Percentiles rank a stretch among this genome's conserved stretches.
phyloP scores from a whole-genome alignment of 805 yeast genomes.

The Yarrowia porcina region DNA sequence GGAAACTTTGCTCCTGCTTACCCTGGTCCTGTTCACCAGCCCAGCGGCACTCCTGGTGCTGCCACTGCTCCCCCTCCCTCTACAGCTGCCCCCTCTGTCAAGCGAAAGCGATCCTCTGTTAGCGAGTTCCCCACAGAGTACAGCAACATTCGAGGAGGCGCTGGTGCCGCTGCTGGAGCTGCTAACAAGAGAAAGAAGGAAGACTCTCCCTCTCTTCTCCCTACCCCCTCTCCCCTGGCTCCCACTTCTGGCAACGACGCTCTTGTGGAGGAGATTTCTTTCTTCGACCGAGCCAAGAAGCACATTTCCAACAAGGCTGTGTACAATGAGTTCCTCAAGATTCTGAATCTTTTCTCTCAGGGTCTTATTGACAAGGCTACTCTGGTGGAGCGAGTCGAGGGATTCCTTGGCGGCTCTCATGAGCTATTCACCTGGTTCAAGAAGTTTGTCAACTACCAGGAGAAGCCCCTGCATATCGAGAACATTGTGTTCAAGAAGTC shows the following conservation, averaged over 20 bases:
- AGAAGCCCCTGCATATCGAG: conserved; percentile 81
- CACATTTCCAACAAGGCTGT: conserved; percentile 83
- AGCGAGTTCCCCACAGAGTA: conserved; percentile 18
- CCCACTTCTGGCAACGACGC: conserved; percentile 53
- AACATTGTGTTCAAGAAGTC: conserved; percentile 85
- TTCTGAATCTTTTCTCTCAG: conserved; percentile 82
- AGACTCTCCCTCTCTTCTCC: conserved; percentile 62
- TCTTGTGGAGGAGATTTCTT: conserved; percentile 77
- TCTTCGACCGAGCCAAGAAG: conserved; percentile 89
- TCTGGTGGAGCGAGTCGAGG: conserved; percentile 77
- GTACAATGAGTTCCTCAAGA: conserved; percentile 87
- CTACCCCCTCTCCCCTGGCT: conserved; percentile 73
- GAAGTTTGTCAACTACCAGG: conserved; percentile 83
- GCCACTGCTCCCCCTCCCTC: neutral
- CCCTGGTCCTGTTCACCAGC: conserved; percentile 11
- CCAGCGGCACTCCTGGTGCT: neutral
- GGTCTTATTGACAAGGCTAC: conserved; percentile 82
- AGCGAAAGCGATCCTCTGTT: conserved; percentile 20
- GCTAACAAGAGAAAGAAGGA: conserved; percentile 20
- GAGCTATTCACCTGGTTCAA: conserved; percentile 91
- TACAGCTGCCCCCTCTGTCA: neutral
- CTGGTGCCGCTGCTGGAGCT: conserved; percentile 21
- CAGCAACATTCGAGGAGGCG: conserved; percentile 31
- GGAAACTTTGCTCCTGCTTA: conserved; percentile 78
- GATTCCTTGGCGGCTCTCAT: conserved; percentile 74